Evolutionary conservation across 148 eudicot genomes (phyloP).

Genomic region (Fagopyrum esculentum): DNA sequence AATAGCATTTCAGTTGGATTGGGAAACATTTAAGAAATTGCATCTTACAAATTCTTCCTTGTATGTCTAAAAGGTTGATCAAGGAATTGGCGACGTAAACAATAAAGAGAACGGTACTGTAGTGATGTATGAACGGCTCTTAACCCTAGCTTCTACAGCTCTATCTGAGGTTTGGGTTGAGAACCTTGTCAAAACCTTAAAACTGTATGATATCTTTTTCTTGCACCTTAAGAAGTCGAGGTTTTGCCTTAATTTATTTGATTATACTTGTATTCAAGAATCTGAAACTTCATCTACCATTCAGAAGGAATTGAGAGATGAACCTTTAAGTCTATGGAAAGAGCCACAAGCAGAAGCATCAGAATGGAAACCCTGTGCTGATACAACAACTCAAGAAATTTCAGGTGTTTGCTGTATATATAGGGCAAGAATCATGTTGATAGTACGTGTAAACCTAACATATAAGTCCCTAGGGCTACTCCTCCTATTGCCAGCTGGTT

Average conservation of each 20-base stretch:
- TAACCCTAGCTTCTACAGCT: slow-evolving; percentile 52
- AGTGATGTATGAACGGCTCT: slow-evolving; percentile 63
- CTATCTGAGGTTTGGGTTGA: slow-evolving; percentile 49
- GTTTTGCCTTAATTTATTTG: not conserved
- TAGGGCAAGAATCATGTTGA: too few species aligned
- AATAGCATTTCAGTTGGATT: not conserved
- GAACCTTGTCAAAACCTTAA: slow-evolving; percentile 3
- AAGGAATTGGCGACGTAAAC: not conserved
- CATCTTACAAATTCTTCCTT: not conserved
- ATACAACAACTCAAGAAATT: slow-evolving; percentile 28
- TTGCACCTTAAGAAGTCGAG: not conserved
- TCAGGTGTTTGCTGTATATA: slow-evolving; percentile 17
- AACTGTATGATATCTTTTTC: not conserved
- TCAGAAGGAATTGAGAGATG: slow-evolving; percentile 45
- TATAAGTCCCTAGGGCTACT: not conserved
- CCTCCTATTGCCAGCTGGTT: not conserved
- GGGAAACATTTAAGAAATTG: too few species aligned
- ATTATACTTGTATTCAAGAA: not conserved
- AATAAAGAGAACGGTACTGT: slow-evolving; percentile 27
- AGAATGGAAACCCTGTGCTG: slow-evolving; percentile 74
- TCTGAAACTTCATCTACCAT: slow-evolving; percentile 12
- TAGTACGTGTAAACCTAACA: too few species aligned
- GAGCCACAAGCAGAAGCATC: slow-evolving; percentile 42
- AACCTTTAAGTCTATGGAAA: slow-evolving; percentile 37
- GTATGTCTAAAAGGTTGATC: slow-evolving; percentile 26